Conservation (phyloP, 2,329 filamentous ascomycete genomes). For the Grosmannia penicillata region DNA sequence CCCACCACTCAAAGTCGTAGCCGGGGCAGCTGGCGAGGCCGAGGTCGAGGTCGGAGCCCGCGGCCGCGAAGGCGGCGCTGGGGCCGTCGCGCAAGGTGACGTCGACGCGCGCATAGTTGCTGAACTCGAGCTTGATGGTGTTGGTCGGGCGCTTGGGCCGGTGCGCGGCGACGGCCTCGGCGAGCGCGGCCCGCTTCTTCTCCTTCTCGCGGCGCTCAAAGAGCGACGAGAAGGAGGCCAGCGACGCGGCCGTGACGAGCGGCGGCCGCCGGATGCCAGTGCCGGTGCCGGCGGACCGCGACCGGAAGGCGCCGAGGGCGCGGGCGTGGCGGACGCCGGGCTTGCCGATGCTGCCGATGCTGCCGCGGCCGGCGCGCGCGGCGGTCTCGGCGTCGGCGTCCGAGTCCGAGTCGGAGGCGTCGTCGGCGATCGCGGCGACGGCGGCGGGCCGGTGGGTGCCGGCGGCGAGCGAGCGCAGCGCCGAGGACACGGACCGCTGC, state of each 20-base stretch:
- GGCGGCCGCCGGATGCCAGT: background rate
- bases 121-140: slow-evolving; percentile 81
- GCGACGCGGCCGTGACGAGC: background rate
- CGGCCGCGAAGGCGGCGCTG: slow-evolving; percentile 11
- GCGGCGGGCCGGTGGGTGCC: slow-evolving; percentile 16
- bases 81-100: slow-evolving; percentile 55
- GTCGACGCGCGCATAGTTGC: slow-evolving; percentile 90
- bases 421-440: slow-evolving; percentile 11
- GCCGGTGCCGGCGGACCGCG: slow-evolving; percentile 3
- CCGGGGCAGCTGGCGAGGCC: slow-evolving; percentile 12
- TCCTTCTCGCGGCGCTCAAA: slow-evolving; percentile 5
- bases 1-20: slow-evolving; percentile 94
- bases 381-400: slow-evolving; percentile 7
- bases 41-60: background rate
- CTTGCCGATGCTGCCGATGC: slow-evolving; percentile 12
- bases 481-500: slow-evolving; percentile 32
- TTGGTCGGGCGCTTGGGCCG: slow-evolving; percentile 47
- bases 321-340: slow-evolving; percentile 19
- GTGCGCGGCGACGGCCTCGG: too few relatives aligned
- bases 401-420: background rate
- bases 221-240: slow-evolving; percentile 1
- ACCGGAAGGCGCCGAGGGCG: background rate
- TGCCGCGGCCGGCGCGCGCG: slow-evolving; percentile 14
- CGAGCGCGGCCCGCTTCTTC: background rate
- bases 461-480: slow-evolving; percentile 26